A percentile compares a stretch with the other conserved stretches of the same genome.
These are phyloP conservation scores for Monascus ruber DNA, from an alignment of 2,329 filamentous ascomycete genomes.

Conservation along the genomic window DNA sequence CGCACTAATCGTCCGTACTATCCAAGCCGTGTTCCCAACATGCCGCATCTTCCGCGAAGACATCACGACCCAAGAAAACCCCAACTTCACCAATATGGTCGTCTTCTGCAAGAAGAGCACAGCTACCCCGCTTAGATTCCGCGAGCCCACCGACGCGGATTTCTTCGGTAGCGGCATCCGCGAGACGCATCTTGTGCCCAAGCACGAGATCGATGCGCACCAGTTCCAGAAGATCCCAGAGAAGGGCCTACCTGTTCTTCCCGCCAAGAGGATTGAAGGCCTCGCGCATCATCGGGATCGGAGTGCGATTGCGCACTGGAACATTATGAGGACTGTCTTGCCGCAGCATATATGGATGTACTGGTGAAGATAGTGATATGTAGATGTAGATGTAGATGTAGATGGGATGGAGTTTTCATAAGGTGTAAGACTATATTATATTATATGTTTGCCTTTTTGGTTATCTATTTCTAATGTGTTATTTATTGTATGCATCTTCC, in stretches of 20 bases:
- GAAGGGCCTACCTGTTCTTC: slow-evolving; percentile 27
- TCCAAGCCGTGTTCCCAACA: slow-evolving; percentile 68
- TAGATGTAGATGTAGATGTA: too few relatives aligned
- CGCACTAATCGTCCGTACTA: slow-evolving; percentile 68
- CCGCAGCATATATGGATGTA: slow-evolving; percentile 72
- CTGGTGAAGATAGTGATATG: slow-evolving; percentile 47
- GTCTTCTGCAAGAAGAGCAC: slow-evolving; percentile 73
- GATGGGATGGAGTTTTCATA: too few relatives aligned
- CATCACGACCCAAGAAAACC: slow-evolving; percentile 40
- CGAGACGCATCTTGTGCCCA: slow-evolving; percentile 58
- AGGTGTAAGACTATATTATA: too few relatives aligned
- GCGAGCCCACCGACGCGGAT: slow-evolving; percentile 53
- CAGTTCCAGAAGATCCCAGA: slow-evolving; percentile 32
- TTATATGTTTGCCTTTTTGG: too few relatives aligned
- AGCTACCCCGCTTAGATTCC: slow-evolving; percentile 48
- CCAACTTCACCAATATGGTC: slow-evolving; percentile 90
- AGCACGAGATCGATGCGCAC: slow-evolving; percentile 51
- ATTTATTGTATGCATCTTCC: too few relatives aligned
- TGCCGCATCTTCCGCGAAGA: slow-evolving; percentile 86
- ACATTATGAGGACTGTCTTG: slow-evolving; percentile 76
- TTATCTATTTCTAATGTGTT: too few relatives aligned
- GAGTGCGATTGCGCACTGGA: slow-evolving; percentile 79
- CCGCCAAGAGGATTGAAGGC: slow-evolving; percentile 47
- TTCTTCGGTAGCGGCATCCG: slow-evolving; percentile 61
- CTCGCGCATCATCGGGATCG: slow-evolving; percentile 61